Percentiles rank a stretch among this genome's conserved stretches.
These are phyloP conservation scores for Thielaviopsis musarum DNA, from an alignment of 2,329 filamentous ascomycete species.

Conservation along the genomic window DNA sequence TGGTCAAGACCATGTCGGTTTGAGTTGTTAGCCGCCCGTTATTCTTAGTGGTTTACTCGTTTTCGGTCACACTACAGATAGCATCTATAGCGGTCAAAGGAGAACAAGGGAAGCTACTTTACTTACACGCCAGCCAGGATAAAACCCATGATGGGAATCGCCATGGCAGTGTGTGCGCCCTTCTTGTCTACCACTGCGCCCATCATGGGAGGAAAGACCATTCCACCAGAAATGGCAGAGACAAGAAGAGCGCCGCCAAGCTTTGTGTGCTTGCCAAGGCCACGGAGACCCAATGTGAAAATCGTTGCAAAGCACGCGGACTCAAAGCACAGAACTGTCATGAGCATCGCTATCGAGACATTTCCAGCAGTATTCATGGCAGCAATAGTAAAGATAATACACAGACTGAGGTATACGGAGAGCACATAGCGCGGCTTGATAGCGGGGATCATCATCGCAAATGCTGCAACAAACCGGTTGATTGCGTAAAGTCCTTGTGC, in stretches of 20 bases:
- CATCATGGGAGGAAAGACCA: conserved; percentile 44
- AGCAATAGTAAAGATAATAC: conserved; percentile 37
- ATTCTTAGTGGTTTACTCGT: neutral
- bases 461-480: conserved; percentile 39
- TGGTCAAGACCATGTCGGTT: neutral
- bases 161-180: conserved; percentile 10
- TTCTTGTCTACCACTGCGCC: conserved; percentile 45
- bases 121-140: conserved; percentile 10
- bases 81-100: neutral
- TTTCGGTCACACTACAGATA: neutral
- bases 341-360: conserved; percentile 37
- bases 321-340: conserved; percentile 38
- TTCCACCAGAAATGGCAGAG: conserved; percentile 37
- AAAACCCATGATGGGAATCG: conserved; percentile 12
- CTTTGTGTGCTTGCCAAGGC: conserved; percentile 52
- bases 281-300: conserved; percentile 39
- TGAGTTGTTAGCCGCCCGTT: conserved; percentile 1
- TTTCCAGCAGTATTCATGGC: conserved; percentile 34
- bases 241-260: conserved; percentile 46
- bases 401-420: conserved; percentile 31
- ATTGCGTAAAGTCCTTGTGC: conserved; percentile 43
- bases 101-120: neutral
- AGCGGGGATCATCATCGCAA: conserved; percentile 32
- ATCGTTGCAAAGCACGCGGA: conserved; percentile 43
- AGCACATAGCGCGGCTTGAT: conserved; percentile 39